phyloP scores from a whole-genome alignment of 257 asterid genomes.

The Nicotiana undulata region DNA sequence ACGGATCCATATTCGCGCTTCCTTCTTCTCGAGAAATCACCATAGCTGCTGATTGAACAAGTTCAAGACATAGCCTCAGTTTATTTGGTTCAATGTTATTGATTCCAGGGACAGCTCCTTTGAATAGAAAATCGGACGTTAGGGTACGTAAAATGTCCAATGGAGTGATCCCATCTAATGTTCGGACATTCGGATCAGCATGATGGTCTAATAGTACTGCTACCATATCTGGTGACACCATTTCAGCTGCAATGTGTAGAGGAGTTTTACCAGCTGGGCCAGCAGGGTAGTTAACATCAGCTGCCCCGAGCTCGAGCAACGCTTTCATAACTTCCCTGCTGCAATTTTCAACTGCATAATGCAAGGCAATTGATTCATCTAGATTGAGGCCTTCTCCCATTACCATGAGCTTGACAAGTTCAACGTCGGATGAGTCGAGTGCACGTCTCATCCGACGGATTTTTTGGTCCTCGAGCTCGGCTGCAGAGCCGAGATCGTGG shows the following conservation, averaged over 20 bases:
- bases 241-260: conserved; percentile 82
- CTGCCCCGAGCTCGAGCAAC: conserved; percentile 85
- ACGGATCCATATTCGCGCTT: conserved; percentile 26
- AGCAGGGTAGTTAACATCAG: conserved; percentile 84
- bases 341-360: conserved; percentile 80
- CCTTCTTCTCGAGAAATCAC: conserved; percentile 89
- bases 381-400: conserved; percentile 96
- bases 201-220: conserved; percentile 93
- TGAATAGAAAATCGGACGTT: conserved; percentile 82
- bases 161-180: conserved; percentile 77
- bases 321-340: conserved; percentile 88
- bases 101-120: conserved; percentile 84
- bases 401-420: conserved; percentile 94
- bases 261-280: conserved; percentile 86
- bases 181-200: conserved; percentile 83
- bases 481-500: conserved; percentile 36
- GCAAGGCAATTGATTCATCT: conserved; percentile 75
- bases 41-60: conserved; percentile 90
- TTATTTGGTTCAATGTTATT: conserved; percentile 79
- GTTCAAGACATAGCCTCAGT: conserved; percentile 77
- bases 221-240: conserved; percentile 98
- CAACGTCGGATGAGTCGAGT: conserved; percentile 87
- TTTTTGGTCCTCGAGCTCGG: conserved; percentile 83
- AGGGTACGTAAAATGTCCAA: conserved; percentile 81
- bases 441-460: conserved; percentile 89